A percentile compares a stretch with the other conserved stretches of the same genome.
Conservation (phyloP, 352 stramenopile genomes). For the Pilasporangium apinafurcum region DNA sequence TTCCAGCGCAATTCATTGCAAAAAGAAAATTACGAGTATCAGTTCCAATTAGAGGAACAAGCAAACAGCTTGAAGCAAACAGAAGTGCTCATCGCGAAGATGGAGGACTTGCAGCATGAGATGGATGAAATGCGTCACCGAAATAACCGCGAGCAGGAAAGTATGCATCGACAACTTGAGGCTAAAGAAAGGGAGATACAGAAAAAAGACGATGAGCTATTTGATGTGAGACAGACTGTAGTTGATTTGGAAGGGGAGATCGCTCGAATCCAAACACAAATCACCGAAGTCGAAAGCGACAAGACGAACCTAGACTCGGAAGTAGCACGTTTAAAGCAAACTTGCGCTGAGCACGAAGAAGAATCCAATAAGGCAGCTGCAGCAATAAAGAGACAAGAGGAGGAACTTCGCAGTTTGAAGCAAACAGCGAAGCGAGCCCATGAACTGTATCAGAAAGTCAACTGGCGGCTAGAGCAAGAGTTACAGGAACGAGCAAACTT, state of each 20-base stretch:
- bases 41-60: conserved; percentile 60
- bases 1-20: conserved; percentile 67
- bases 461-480: conserved; percentile 50
- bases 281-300: conserved; percentile 20
- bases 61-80: conserved; percentile 38
- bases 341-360: conserved; percentile 41
- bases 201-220: conserved; percentile 16
- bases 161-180: background rate
- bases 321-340: conserved; percentile 22
- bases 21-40: conserved; percentile 71
- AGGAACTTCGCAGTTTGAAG: conserved; percentile 53
- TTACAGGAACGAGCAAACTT: conserved; percentile 35
- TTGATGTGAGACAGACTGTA: too few relatives aligned
- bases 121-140: conserved; percentile 8
- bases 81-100: conserved; percentile 21
- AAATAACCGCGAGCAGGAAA: background rate
- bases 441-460: conserved; percentile 47
- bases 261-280: conserved; percentile 3
- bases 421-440: conserved; percentile 53
- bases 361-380: conserved; percentile 33
- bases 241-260: conserved; percentile 22
- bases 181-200: conserved; percentile 3
- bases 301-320: conserved; percentile 24
- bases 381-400: conserved; percentile 29
- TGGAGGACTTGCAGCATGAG: conserved; percentile 32